Evolutionary conservation across 495 filamentous ascomycete genomes (phyloP).

Genomic region (Trichoderma orchidacearum): DNA sequence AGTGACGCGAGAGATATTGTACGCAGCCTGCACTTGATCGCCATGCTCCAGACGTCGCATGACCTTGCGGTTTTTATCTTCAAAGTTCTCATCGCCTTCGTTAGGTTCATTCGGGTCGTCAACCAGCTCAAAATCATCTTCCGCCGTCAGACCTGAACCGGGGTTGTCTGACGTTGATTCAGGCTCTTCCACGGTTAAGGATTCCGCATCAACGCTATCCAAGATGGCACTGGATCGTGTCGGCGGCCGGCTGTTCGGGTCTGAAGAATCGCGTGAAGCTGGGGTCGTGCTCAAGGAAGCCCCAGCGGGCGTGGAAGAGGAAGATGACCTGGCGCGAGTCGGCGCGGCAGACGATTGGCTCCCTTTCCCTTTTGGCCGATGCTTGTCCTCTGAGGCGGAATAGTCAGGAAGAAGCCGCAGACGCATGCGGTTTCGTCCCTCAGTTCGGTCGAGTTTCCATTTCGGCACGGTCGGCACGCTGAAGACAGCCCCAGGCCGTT

Average conservation of each 20-base stretch:
- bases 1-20: conserved; percentile 87
- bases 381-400: conserved; percentile 51
- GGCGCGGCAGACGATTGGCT: not conserved
- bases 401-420: conserved; percentile 70
- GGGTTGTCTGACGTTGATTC: not conserved
- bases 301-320: not conserved
- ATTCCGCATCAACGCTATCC: conserved; percentile 7
- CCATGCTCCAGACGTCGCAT: conserved; percentile 87
- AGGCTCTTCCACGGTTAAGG: conserved; percentile 18
- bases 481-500: conserved; percentile 65
- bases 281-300: not conserved
- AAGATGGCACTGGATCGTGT: not conserved
- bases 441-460: conserved; percentile 89
- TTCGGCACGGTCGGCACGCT: conserved; percentile 49
- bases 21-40: conserved; percentile 85
- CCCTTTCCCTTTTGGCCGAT: conserved; percentile 68
- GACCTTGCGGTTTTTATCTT: conserved; percentile 95
- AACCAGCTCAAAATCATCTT: conserved; percentile 90
- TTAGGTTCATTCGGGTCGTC: conserved; percentile 61
- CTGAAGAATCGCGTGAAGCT: not conserved
- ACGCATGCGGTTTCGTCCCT: conserved; percentile 91
- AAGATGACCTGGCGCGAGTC: not conserved
- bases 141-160: conserved; percentile 16
- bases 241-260: not conserved
- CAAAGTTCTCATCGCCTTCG: conserved; percentile 76